Evolutionary conservation across 2,329 filamentous ascomycete species (phyloP).

Genomic region (Penicillium sp.): DNA sequence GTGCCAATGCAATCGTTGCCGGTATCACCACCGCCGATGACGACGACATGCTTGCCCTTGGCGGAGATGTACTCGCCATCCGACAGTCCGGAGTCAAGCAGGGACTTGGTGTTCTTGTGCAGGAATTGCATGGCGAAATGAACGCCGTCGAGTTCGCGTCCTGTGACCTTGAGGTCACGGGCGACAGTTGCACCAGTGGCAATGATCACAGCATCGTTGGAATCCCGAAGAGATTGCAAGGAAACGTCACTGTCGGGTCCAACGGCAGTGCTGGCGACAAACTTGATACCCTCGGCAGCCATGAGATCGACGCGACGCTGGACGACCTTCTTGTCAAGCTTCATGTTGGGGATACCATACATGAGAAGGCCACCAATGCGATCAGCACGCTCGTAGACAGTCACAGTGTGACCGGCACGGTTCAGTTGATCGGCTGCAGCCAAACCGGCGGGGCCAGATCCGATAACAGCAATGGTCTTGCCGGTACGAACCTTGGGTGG

Average conservation of each 20-base stretch:
- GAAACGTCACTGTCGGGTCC: constrained; percentile 73
- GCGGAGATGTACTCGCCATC: constrained; percentile 90
- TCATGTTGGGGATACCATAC: constrained; percentile 99
- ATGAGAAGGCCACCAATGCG: constrained; percentile 89
- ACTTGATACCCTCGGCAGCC: constrained; percentile 83
- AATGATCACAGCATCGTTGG: constrained; percentile 84
- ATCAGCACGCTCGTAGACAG: constrained; percentile 90
- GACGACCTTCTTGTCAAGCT: constrained; percentile 96
- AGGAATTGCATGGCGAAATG: constrained; percentile 98
- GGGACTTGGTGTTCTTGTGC: constrained; percentile 96
- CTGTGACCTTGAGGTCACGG: constrained; percentile 88
- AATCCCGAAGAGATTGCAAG: constrained; percentile 71
- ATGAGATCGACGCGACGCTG: constrained; percentile 95
- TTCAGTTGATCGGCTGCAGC: constrained; percentile 93
- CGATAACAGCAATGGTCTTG: constrained; percentile 86
- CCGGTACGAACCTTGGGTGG: constrained; percentile 80
- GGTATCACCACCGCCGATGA: constrained; percentile 96
- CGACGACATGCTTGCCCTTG: constrained; percentile 93
- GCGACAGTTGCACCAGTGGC: constrained; percentile 92
- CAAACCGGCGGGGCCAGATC: constrained; percentile 89
- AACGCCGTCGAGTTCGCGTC: constrained; percentile 84
- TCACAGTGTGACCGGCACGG: constrained; percentile 84
- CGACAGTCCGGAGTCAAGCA: constrained; percentile 85
- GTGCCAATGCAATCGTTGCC: constrained; percentile 98
- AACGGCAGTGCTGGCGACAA: constrained; percentile 76